Base-by-base conservation (phyloP, 345 rosid species). In the Odontarrhena argentea region DNA sequence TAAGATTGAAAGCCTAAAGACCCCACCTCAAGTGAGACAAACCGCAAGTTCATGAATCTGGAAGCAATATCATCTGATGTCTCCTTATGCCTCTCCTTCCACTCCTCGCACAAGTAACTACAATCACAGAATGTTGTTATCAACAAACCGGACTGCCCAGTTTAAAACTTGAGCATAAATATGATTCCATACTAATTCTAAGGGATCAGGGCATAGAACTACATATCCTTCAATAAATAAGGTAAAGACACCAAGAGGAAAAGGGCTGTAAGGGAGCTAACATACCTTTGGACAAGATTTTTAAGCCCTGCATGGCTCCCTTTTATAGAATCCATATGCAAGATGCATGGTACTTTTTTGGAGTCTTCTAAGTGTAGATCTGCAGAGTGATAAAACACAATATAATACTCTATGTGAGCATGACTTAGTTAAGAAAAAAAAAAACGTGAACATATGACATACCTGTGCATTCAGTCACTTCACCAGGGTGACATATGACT, bases 301-400 rank as follows among this genome's bases (percentile, higher is more conserved):
- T 94, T 88, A 64, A 94, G 96, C 25, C 99, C 96, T 9, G 91
- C 83, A 65, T 94, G 99, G 71, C 85, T 94, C 74, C 99, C 99
- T 91, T 72, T 94, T 51, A 94, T 87, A 53, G 99, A 91, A 76
- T 94, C 99, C 99, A 94, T 91, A 69, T 94, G 99, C 78, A 94
- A 73, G 69, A 94, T 83, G 69, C 99, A 94, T 12, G 99, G 97
- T 22, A 91, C 76, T 71, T 77, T 91, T 38, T 69, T 63, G 9
- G 81, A 76, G 68, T 74, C 78, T 54, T 66, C 75, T 38, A 76
- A 42, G 13, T 85, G 87, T 51, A 76, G 84, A 68, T 84, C 99
- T 91, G 83, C 60, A 77, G 69, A 52, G 65, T 53, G 22, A 71
- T 15, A 45, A 25, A 47, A 41, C 32, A 61, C 28, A 51, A 51